A percentile compares a stretch with the other conserved stretches of the same genome.
Conservation (phyloP, 177 flowering plant genomes). For the Telopea speciosissima region DNA sequence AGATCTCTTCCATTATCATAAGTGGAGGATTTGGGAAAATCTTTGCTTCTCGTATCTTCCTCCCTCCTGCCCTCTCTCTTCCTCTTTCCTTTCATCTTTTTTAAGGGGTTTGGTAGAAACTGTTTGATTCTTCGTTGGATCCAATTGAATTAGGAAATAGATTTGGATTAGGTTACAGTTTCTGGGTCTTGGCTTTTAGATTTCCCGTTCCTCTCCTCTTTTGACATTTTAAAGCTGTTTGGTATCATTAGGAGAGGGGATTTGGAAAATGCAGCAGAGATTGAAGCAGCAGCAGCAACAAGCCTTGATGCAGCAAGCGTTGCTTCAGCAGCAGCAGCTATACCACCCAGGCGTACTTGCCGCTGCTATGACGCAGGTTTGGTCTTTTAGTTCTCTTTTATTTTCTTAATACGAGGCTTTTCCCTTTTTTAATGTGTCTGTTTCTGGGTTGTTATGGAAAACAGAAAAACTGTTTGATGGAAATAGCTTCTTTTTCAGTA, state of each 20-base stretch:
- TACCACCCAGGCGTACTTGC: slow-evolving; percentile 29
- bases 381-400: background rate
- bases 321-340: slow-evolving; percentile 30
- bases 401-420: background rate
- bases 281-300: slow-evolving; percentile 30
- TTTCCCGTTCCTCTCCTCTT: background rate
- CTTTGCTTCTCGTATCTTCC: too few species aligned
- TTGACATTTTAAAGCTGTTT: background rate
- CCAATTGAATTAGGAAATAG: background rate
- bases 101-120: background rate
- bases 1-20: background rate
- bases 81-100: background rate
- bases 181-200: background rate
- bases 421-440: too few species aligned
- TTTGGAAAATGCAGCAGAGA: slow-evolving; percentile 27
- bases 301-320: slow-evolving; percentile 34
- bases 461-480: background rate
- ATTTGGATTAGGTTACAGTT: background rate
- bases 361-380: slow-evolving; percentile 35
- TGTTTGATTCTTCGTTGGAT: background rate
- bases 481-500: background rate
- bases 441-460: background rate
- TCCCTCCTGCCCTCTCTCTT: too few species aligned
- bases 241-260: background rate
- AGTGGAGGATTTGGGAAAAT: background rate